Percentiles rank a stretch among this genome's conserved stretches.
Conservation (phyloP, 1,284 basidiomycete species). For the Sporisorium exsertum region DNA sequence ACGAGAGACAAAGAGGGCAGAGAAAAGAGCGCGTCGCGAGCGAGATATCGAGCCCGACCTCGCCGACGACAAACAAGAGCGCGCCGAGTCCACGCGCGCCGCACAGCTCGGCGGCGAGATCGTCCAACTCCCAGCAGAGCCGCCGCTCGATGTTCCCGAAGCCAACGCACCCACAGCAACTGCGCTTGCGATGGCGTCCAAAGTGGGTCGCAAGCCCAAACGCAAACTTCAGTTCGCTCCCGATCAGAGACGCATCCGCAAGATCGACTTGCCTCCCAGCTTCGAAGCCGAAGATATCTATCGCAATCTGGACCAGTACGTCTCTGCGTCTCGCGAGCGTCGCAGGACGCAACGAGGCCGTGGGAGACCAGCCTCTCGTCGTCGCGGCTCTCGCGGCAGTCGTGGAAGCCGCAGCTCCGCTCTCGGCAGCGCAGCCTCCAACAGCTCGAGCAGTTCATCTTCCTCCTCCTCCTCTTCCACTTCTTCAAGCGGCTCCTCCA, state of each 20-base stretch:
- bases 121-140: conserved; percentile 39
- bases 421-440: conserved; percentile 38
- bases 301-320: conserved; percentile 63
- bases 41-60: conserved; percentile 21
- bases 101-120: conserved; percentile 45
- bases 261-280: conserved; percentile 60
- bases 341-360: conserved; percentile 34
- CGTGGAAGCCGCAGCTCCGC: conserved; percentile 43
- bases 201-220: conserved; percentile 46
- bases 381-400: conserved; percentile 45
- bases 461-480: conserved; percentile 41
- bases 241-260: conserved; percentile 54
- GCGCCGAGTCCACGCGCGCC: conserved; percentile 12
- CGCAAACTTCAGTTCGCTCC: conserved; percentile 63
- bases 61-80: conserved; percentile 20
- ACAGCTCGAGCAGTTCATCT: conserved; percentile 43
- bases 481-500: conserved; percentile 23
- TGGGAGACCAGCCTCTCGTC: conserved; percentile 4
- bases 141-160: conserved; percentile 49
- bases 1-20: conserved; percentile 23
- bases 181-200: conserved; percentile 49
- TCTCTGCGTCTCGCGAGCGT: conserved; percentile 53
- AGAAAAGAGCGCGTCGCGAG: conserved; percentile 20
- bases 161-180: conserved; percentile 45
- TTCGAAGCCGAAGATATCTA: conserved; percentile 64